Conservation (phyloP, 257 asterid genomes). For the Gardenia jasminoides region DNA sequence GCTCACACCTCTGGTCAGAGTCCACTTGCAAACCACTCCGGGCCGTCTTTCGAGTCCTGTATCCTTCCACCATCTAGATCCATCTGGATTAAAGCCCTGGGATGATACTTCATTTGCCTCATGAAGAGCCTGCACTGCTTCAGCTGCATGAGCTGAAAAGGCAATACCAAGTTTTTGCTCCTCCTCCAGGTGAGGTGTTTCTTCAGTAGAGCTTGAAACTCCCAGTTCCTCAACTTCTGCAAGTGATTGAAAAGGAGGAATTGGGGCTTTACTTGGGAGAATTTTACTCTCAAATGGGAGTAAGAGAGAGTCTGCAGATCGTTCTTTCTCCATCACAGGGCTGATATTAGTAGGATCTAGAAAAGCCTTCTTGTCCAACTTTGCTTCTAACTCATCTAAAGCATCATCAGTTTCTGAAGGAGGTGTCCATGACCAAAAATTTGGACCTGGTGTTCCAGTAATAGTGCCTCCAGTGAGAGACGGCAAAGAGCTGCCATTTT, state of each 20-base stretch:
- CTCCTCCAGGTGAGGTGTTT: slow-evolving; percentile 55
- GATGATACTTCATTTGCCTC: slow-evolving; percentile 32
- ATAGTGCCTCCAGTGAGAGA: slow-evolving; percentile 35
- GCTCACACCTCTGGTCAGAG: slow-evolving; percentile 70
- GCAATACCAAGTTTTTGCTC: slow-evolving; percentile 60
- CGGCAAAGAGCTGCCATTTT: slow-evolving; percentile 29
- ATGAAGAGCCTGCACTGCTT: slow-evolving; percentile 71
- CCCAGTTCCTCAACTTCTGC: slow-evolving; percentile 46
- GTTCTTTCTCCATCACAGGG: slow-evolving; percentile 73
- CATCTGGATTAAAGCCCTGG: slow-evolving; percentile 57
- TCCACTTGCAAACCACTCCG: slow-evolving; percentile 91
- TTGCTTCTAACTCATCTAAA: slow-evolving; percentile 24
- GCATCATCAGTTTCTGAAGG: slow-evolving; percentile 42
- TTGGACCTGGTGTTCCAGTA: slow-evolving; percentile 78
- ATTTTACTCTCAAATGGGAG: slow-evolving; percentile 72
- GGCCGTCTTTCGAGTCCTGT: slow-evolving; percentile 74
- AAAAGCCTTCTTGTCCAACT: slow-evolving; percentile 41
- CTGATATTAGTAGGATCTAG: slow-evolving; percentile 32
- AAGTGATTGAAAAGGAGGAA: slow-evolving; percentile 78
- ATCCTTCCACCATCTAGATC: slow-evolving; percentile 97
- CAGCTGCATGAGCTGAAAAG: slow-evolving; percentile 72
- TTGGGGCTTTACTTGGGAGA: slow-evolving; percentile 40
- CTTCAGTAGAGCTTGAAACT: slow-evolving; percentile 28
- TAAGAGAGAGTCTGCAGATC: slow-evolving; percentile 43
- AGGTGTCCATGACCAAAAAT: slow-evolving; percentile 95